Base-by-base conservation (phyloP, 306 rosid species). In the Glycine latifolia region DNA sequence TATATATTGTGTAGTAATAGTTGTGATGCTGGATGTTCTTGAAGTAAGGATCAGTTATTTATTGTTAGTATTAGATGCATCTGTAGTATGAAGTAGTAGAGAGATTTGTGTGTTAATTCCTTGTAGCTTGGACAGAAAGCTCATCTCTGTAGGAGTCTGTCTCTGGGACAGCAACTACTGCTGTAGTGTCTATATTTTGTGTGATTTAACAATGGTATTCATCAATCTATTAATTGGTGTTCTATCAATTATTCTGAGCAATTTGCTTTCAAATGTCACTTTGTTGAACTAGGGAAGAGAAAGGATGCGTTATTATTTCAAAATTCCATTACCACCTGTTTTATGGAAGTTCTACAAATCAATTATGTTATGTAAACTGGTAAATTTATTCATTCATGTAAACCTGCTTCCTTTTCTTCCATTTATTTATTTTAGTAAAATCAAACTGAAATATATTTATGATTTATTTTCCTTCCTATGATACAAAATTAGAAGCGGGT, bases 301-400 rank as follows among this genome's bases (percentile, higher is more conserved):
- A 74, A 48, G 63, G 54, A 15, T 73, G 50, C 46, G 15, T 35
- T 52, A 31, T 80, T 52, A 46, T 52, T 54, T 62, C n/a, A 41
- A 73, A 63, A 48, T 52, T 52, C 20, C 46, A 26, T 39, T 37
- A 13, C 68, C 35, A 43, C 70, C 31, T 6, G 4, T 26, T 54
- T 46, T 66, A 15, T 26, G 14, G 33, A 66, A 39, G 65, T 53
- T 47, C 52, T 43, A 54, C 58, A 81, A 10, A 55, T 44, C 20
- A 74, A 61, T 17, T 35, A 8, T 68, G 48, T 26, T 67, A 37
- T 8, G 14, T 26, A 20, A 8, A 56, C 17, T 11, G 46, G 52
- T 68, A 33, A 15, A 15, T 75, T 75, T 81, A 43, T 37, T 74
- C 20, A 48, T 56, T 75, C 12, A 41, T 16, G 41, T 75, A 66